These are phyloP conservation scores for Elaeis guineensis DNA, from an alignment of 176 grass and related monocot species.

Conservation along the genomic window DNA sequence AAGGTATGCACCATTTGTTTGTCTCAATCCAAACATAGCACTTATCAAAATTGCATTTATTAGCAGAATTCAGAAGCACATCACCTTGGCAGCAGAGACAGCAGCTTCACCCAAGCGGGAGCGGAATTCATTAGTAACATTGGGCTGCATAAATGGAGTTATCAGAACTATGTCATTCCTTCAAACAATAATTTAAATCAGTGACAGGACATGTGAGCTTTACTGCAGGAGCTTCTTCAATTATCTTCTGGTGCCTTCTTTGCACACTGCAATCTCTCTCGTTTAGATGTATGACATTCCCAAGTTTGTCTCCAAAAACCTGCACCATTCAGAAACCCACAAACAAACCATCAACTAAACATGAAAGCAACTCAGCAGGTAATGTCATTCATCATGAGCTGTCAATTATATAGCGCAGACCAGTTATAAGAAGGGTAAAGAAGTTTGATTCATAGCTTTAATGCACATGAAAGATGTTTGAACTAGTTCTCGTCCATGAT, in stretches of 20 bases:
- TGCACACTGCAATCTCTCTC: conserved; percentile 98
- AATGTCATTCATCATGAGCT: too few species aligned
- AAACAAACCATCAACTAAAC: conserved; percentile 4
- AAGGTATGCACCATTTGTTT: too few species aligned
- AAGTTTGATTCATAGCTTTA: too few species aligned
- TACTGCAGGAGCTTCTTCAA: conserved; percentile 97
- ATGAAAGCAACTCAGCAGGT: background rate
- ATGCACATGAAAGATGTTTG: too few species aligned
- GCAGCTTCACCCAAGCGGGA: conserved; percentile 76
- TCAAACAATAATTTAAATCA: conserved; percentile 11
- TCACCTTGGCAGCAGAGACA: conserved; percentile 87
- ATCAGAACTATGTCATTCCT: conserved; percentile 17
- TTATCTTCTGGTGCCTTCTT: conserved; percentile 96
- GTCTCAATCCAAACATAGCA: too few species aligned
- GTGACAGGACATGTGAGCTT: conserved; percentile 20
- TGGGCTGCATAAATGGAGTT: conserved; percentile 48
- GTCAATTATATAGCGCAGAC: too few species aligned
- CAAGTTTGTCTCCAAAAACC: conserved; percentile 88
- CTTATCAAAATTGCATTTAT: background rate
- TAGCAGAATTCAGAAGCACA: conserved; percentile 18
- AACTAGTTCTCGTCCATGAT: too few species aligned
- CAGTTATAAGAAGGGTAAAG: too few species aligned
- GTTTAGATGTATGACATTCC: conserved; percentile 84
- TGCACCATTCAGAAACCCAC: conserved; percentile 22
- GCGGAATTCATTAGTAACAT: conserved; percentile 58